Conservation (phyloP, 2,329 filamentous ascomycete genomes). For the Fusarium albosuccineum region DNA sequence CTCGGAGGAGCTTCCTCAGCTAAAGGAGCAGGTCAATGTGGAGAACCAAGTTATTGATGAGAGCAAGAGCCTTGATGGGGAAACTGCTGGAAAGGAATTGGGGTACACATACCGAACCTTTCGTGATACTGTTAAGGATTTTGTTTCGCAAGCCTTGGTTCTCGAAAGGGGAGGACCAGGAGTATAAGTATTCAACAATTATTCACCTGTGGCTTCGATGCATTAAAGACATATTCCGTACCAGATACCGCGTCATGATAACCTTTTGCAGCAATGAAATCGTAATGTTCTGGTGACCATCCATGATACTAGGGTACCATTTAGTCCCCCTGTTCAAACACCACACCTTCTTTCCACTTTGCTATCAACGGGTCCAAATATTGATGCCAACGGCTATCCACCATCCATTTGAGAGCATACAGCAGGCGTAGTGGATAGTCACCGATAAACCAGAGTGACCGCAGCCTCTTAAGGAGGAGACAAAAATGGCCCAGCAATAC, state of each 20-base stretch:
- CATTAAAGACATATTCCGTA: no score
- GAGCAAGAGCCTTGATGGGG: slow-evolving; percentile 58
- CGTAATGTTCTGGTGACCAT: no score
- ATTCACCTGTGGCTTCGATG: no score
- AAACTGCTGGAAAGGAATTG: slow-evolving; percentile 55
- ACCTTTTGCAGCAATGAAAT: no score
- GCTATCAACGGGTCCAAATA: background rate
- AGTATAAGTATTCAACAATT: no score
- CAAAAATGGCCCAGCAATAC: slow-evolving; percentile 23
- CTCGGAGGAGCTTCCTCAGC: slow-evolving; percentile 54
- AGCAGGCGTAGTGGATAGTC: background rate
- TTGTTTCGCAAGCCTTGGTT: slow-evolving; percentile 42
- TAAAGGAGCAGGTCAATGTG: slow-evolving; percentile 46
- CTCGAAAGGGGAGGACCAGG: no score
- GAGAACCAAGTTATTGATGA: slow-evolving; percentile 54
- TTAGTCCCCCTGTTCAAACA: background rate
- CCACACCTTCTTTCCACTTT: background rate
- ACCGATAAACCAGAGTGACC: slow-evolving; percentile 11
- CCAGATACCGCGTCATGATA: no score
- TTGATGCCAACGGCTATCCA: background rate
- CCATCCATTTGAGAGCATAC: background rate
- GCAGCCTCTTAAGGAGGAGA: slow-evolving; percentile 18
- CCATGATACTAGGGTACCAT: no score
- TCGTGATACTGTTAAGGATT: slow-evolving; percentile 52
- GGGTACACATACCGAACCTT: slow-evolving; percentile 54